These are phyloP conservation scores for Nidula niveotomentosa DNA, from an alignment of 1,284 basidiomycete species.

Conservation along the genomic window DNA sequence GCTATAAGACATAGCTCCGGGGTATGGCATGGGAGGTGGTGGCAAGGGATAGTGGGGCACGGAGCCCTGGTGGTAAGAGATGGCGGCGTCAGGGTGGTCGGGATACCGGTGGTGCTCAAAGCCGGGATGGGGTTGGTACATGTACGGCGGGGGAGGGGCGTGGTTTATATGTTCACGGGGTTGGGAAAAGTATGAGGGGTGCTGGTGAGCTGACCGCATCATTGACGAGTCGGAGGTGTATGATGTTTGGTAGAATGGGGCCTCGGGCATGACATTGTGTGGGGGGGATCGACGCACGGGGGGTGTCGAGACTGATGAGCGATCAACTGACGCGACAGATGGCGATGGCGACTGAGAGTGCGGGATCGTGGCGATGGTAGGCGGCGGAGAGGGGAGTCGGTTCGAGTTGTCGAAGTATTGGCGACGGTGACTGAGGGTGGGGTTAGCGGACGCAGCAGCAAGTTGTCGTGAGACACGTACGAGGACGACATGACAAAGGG, in stretches of 20 bases:
- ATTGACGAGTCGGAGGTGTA: constrained; percentile 12
- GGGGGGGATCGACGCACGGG: constrained; percentile 37
- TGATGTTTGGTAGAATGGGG: constrained; percentile 13
- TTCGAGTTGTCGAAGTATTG: constrained; percentile 35
- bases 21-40: not conserved
- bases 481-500: constrained; percentile 37
- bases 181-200: not conserved
- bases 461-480: constrained; percentile 25
- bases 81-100: constrained; percentile 28
- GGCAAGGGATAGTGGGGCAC: constrained; percentile 11
- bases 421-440: constrained; percentile 29
- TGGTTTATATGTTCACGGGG: constrained; percentile 12
- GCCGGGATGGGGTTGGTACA: constrained; percentile 15
- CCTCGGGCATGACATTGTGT: constrained; percentile 3
- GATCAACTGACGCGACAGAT: constrained; percentile 57
- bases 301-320: constrained; percentile 58
- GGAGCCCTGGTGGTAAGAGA: constrained; percentile 11
- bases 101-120: constrained; percentile 18
- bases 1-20: constrained; percentile 12
- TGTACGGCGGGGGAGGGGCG: constrained; percentile 4
- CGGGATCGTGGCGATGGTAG: constrained; percentile 56
- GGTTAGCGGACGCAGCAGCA: constrained; percentile 10
- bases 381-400: constrained; percentile 47
- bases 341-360: constrained; percentile 61
- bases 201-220: constrained; percentile 16